Conservation (phyloP, 257 asterid species). For the Nicotiana tomentosiformis region DNA sequence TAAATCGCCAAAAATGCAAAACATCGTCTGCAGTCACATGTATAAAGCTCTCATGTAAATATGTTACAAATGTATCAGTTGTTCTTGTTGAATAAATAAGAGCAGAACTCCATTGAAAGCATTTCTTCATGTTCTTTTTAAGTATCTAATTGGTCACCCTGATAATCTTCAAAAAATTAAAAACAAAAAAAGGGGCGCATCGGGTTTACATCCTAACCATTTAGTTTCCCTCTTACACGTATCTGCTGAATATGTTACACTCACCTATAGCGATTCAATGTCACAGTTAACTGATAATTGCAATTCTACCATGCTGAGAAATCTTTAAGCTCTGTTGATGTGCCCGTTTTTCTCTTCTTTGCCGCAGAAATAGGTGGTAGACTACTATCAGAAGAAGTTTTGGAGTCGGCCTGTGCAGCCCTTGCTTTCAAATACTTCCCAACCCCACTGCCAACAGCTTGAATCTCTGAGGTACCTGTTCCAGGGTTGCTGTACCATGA, state of each 20-base stretch:
- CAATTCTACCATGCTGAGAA: conserved; percentile 68
- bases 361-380: conserved; percentile 31
- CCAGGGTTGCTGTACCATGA: conserved; percentile 95
- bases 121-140: background rate
- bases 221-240: background rate
- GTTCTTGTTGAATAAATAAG: background rate
- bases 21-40: background rate
- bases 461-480: conserved; percentile 39
- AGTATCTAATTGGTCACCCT: background rate
- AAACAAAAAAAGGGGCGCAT: too few species aligned
- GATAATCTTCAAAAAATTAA: background rate
- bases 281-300: background rate
- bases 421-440: conserved; percentile 71
- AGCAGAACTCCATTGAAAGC: background rate
- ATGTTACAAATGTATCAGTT: too few species aligned
- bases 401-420: conserved; percentile 32
- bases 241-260: background rate
- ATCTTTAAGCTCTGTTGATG: conserved; percentile 51
- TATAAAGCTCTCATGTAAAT: background rate
- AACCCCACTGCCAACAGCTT: conserved; percentile 54
- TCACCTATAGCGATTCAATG: background rate
- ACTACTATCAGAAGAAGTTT: conserved; percentile 31
- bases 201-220: background rate
- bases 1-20: background rate
- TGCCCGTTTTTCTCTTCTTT: conserved; percentile 66